Evolutionary conservation across 352 stramenopile genomes (phyloP).

Genomic region (Phytophthora crassamura): DNA sequence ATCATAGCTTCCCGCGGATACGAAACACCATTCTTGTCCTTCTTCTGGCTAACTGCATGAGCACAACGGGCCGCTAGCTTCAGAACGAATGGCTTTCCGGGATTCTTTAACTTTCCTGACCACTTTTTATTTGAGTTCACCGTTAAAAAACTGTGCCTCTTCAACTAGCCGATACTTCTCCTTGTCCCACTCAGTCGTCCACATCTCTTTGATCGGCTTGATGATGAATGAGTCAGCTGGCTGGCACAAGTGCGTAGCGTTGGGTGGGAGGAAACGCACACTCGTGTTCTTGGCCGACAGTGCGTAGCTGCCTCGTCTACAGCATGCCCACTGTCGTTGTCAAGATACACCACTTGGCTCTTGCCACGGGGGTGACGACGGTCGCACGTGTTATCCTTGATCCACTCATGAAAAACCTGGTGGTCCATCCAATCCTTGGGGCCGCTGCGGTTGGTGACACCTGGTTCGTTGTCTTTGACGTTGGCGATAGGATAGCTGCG

Average conservation of each 20-base stretch:
- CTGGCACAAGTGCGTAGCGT: background rate
- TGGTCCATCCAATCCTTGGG: slow-evolving; percentile 6
- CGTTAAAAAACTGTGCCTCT: background rate
- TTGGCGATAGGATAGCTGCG: background rate
- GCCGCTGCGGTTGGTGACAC: background rate
- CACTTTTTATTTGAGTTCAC: background rate
- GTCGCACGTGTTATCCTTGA: background rate
- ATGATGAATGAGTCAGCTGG: background rate
- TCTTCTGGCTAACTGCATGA: background rate
- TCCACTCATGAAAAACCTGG: background rate
- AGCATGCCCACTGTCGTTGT: background rate
- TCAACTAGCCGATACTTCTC: background rate
- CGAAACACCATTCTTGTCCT: background rate
- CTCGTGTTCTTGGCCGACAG: background rate
- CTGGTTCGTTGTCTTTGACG: background rate
- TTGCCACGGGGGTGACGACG: background rate
- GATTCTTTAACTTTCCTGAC: background rate
- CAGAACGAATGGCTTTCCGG: slow-evolving; percentile 3
- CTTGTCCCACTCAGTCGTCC: slow-evolving; percentile 5
- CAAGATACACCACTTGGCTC: background rate
- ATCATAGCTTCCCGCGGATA: slow-evolving; percentile 1
- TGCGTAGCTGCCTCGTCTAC: background rate
- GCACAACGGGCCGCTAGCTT: background rate
- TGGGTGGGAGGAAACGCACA: background rate
- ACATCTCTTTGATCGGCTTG: background rate